Percentiles rank a stretch among this genome's conserved stretches.
Conservation (phyloP, 371 early-diverging fungal species). For the Capniomyces stellatus region DNA sequence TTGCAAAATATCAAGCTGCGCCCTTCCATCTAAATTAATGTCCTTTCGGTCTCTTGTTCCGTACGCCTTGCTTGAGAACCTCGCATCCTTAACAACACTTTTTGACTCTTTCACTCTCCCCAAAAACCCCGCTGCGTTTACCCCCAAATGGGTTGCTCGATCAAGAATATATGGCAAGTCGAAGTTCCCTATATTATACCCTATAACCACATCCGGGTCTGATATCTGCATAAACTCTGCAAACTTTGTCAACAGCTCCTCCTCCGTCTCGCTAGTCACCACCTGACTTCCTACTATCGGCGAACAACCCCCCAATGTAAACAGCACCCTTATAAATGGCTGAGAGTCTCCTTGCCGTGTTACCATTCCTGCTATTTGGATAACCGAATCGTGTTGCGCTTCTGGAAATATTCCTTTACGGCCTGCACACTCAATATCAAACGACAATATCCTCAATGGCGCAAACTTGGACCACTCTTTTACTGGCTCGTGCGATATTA, state of each 20-base stretch:
- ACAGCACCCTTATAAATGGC: conserved; percentile 84
- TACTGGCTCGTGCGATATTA: conserved; percentile 74
- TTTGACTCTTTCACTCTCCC: conserved; percentile 57
- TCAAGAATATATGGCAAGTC: conserved; percentile 97
- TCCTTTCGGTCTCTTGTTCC: conserved; percentile 82
- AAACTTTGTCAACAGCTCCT: conserved; percentile 75
- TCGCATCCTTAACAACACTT: conserved; percentile 64
- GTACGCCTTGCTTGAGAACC: conserved; percentile 81
- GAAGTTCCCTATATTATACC: conserved; percentile 98
- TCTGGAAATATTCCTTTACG: conserved; percentile 95
- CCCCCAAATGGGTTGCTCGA: conserved; percentile 66
- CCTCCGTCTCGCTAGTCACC: conserved; percentile 66
- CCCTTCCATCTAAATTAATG: conserved; percentile 85
- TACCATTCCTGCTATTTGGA: conserved; percentile 97
- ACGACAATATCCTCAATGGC: conserved; percentile 89
- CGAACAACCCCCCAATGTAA: conserved; percentile 77
- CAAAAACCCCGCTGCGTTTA: conserved; percentile 58
- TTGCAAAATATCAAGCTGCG: conserved; percentile 90
- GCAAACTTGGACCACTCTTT: conserved; percentile 89
- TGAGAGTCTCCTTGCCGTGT: conserved; percentile 73
- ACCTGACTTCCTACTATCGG: conserved; percentile 90
- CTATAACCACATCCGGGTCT: conserved; percentile 98
- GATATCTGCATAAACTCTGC: conserved; percentile 59
- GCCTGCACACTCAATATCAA: conserved; percentile 99
- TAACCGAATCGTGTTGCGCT: conserved; percentile 89